A percentile compares a stretch with the other conserved stretches of the same genome.
Conservation (phyloP, 2,329 filamentous ascomycete genomes). For the Fusarium palustre region DNA sequence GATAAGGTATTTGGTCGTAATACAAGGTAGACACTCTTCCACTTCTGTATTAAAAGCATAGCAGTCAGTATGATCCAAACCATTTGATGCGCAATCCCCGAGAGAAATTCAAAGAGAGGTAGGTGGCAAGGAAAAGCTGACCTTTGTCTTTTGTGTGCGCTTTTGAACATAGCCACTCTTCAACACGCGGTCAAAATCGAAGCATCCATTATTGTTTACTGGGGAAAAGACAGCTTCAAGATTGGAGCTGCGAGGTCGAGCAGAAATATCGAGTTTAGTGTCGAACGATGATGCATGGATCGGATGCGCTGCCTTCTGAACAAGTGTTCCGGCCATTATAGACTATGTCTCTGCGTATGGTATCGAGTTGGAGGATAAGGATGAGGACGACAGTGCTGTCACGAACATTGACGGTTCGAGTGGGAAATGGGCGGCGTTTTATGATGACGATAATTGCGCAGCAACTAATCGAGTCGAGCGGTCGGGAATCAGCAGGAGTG, state of each 20-base stretch:
- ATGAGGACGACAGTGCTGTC: conserved; percentile 18
- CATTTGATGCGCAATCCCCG: neutral
- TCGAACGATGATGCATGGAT: conserved; percentile 23
- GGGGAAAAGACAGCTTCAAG: conserved; percentile 79
- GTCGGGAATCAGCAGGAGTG: neutral
- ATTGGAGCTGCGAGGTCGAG: conserved; percentile 47
- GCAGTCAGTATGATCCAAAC: conserved; percentile 37
- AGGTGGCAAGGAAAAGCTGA: conserved; percentile 52
- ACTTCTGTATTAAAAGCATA: conserved; percentile 68
- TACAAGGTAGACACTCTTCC: conserved; percentile 91
- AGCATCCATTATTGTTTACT: conserved; percentile 94
- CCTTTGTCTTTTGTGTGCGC: conserved; percentile 94
- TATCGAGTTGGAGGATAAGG: conserved; percentile 7
- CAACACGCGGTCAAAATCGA: conserved; percentile 93
- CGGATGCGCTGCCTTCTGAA: conserved; percentile 37
- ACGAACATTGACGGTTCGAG: conserved; percentile 36
- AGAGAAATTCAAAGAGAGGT: neutral
- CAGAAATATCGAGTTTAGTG: conserved; percentile 31
- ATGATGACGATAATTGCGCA: conserved; percentile 5
- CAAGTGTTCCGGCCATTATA: conserved; percentile 43
- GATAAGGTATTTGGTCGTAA: conserved; percentile 90
- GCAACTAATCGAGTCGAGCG: conserved; percentile 2
- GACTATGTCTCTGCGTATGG: conserved; percentile 23
- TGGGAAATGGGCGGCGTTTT: conserved; percentile 4
- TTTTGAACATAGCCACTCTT: conserved; percentile 90